Evolutionary conservation across 495 filamentous ascomycete species (phyloP).

Genomic region (Talaromyces wortmannii): DNA sequence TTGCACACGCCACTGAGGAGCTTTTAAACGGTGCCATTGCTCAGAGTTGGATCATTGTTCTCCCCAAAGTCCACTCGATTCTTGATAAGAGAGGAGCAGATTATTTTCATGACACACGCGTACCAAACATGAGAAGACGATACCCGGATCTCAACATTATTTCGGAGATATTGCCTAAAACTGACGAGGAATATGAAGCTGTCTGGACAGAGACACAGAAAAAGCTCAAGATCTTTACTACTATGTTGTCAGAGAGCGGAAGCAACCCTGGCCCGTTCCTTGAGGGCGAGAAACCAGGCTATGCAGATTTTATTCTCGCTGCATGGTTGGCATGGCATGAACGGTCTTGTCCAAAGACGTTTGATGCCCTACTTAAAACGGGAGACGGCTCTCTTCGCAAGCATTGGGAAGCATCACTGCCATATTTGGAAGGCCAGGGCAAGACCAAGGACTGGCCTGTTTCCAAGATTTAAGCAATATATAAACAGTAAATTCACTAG

Average conservation of each 20-base stretch:
- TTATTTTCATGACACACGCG: constrained; percentile 1
- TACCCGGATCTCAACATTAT: neutral
- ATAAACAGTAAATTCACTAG: neutral
- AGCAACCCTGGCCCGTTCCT: constrained; percentile 1
- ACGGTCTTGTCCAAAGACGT: neutral
- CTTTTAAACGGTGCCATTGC: neutral
- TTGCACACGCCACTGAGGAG: neutral
- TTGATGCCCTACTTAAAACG: neutral
- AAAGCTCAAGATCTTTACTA: neutral
- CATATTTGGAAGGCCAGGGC: constrained; percentile 1
- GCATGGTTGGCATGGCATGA: constrained; percentile 1
- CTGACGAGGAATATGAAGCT: neutral
- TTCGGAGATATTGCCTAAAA: neutral
- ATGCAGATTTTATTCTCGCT: constrained; percentile 3
- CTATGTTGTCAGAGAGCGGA: neutral
- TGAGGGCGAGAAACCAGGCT: constrained; percentile 1
- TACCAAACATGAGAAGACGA: neutral
- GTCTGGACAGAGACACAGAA: neutral
- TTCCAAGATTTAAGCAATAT: neutral
- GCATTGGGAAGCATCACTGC: constrained; percentile 2
- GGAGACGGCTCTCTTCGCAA: neutral
- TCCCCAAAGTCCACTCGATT: neutral
- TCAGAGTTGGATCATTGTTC: neutral
- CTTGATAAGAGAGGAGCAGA: constrained; percentile 1
- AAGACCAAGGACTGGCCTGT: neutral